Conservation (phyloP, 2,329 filamentous ascomycete species). For the Aspergillus proliferans region DNA sequence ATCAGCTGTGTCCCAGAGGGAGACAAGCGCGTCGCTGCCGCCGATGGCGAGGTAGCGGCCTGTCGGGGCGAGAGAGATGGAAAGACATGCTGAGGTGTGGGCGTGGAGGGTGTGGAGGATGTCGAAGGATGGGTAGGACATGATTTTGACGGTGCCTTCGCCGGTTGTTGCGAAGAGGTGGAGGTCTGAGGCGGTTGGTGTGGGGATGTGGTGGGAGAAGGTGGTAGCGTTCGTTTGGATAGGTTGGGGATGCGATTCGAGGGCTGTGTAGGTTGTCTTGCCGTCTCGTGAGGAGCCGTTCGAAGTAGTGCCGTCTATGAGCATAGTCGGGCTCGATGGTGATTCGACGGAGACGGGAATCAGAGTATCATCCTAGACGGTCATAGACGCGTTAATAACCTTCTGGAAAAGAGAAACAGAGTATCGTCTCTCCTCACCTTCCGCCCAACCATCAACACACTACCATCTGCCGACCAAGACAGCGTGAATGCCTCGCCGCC, state of each 20-base stretch:
- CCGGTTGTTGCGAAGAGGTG: slow-evolving; percentile 45
- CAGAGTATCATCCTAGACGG: slow-evolving; percentile 40
- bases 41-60: slow-evolving; percentile 45
- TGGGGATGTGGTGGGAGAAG: slow-evolving; percentile 40
- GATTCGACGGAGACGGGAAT: slow-evolving; percentile 41
- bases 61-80: slow-evolving; percentile 41
- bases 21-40: slow-evolving; percentile 45
- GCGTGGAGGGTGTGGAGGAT: slow-evolving; percentile 42
- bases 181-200: slow-evolving; percentile 29
- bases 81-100: slow-evolving; percentile 44
- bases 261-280: slow-evolving; percentile 30
- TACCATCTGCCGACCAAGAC: slow-evolving; percentile 45
- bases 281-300: slow-evolving; percentile 10
- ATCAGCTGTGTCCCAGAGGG: slow-evolving; percentile 47
- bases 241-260: slow-evolving; percentile 39
- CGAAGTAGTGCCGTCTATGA: slow-evolving; percentile 11
- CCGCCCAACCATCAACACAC: slow-evolving; percentile 40
- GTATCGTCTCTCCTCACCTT: slow-evolving; percentile 32
- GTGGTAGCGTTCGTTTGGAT: slow-evolving; percentile 45
- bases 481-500: slow-evolving; percentile 46
- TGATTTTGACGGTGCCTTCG: slow-evolving; percentile 44
- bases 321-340: slow-evolving; percentile 30
- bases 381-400: neutral
- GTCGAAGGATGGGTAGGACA: slow-evolving; percentile 42
- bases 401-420: neutral